Evolutionary conservation across 176 grass and related monocot genomes (phyloP).

Genomic region (Raddia distichophylla): DNA sequence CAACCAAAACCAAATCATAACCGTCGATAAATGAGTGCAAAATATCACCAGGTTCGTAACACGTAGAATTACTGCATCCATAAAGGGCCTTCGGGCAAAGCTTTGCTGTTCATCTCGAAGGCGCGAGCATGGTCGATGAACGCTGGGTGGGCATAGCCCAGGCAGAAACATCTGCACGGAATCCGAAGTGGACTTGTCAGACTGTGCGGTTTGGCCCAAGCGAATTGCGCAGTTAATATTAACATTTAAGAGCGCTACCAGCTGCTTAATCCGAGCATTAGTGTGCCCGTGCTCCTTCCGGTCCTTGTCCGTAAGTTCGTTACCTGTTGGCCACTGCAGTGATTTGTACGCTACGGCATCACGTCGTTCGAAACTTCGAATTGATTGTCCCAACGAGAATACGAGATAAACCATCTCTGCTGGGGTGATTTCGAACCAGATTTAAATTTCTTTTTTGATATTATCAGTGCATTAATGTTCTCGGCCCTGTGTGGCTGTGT

Average conservation of each 20-base stretch:
- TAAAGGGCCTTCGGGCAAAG: background rate
- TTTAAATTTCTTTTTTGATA: too few species aligned
- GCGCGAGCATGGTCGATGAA: background rate
- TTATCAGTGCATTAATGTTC: background rate
- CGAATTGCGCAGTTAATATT: constrained; percentile 1
- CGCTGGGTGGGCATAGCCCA: background rate
- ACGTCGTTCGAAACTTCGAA: background rate
- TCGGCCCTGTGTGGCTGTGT: background rate
- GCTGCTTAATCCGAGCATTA: background rate
- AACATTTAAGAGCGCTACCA: background rate
- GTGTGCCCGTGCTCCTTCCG: background rate
- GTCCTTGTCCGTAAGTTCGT: background rate
- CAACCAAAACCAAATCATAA: too few species aligned
- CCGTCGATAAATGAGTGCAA: too few species aligned
- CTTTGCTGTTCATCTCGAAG: background rate
- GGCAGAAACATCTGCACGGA: background rate
- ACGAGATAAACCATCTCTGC: too few species aligned
- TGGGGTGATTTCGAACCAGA: background rate
- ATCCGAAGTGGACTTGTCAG: constrained; percentile 7
- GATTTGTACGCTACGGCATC: background rate
- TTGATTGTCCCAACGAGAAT: background rate
- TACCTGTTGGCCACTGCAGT: background rate
- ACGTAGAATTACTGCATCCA: too few species aligned
- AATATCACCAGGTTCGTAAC: too few species aligned
- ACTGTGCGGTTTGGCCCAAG: background rate